Evolutionary conservation across 1,284 basidiomycete genomes (phyloP), one percentile per base, ranked within the genome.

Genomic region (Cryptococcus jaspeensis): DNA sequence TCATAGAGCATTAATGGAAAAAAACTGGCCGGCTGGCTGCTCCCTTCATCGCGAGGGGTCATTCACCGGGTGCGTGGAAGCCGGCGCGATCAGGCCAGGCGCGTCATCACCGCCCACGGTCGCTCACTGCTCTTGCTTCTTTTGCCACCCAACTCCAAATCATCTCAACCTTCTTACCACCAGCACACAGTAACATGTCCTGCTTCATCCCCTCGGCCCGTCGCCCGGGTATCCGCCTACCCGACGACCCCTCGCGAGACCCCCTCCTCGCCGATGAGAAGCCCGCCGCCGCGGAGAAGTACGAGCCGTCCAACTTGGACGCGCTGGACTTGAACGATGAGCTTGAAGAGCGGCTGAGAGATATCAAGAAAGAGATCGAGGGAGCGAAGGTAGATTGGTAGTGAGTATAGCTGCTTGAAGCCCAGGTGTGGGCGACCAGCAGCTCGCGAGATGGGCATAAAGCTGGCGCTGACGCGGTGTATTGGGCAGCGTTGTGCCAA

Each of bases 311-410:
- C 28, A 32, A 9, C 28, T 32, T 32, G 28, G 28, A 32, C 15
- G n/a, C 44, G 8, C 37, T 37, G 4, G 53, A 50, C 25, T 16
- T 22, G n/a, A 60, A 66, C 36, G 67, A 67, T 2, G 74, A 78
- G 50, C 59, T 75, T 52, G 50, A 61, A 38, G 20, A 82, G 51
- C 81, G 87, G 28, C 76, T 96, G 46, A 80, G 81, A 1, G 85
- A 87, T 51, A 74, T 94, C 52, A 81, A 88, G 45, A 81, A 81
- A 52, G 76, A 87, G 60, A 89, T 94, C 85, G 63, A 72, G 22
- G 89, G 88, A 66, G 85, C 89, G 55, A 83, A 81, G 55, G 75
- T 93, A 48, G 88, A 92, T 75, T 93, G 88, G 74, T 93, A 93
- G 91, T 92, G 66, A 77, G 89, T 84, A 2, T 36, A 28, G 43